A percentile compares a stretch with the other conserved stretches of the same genome.
These are phyloP conservation scores for Talaromyces atroroseus DNA, from an alignment of 2,329 filamentous ascomycete genomes.

Conservation along the genomic window DNA sequence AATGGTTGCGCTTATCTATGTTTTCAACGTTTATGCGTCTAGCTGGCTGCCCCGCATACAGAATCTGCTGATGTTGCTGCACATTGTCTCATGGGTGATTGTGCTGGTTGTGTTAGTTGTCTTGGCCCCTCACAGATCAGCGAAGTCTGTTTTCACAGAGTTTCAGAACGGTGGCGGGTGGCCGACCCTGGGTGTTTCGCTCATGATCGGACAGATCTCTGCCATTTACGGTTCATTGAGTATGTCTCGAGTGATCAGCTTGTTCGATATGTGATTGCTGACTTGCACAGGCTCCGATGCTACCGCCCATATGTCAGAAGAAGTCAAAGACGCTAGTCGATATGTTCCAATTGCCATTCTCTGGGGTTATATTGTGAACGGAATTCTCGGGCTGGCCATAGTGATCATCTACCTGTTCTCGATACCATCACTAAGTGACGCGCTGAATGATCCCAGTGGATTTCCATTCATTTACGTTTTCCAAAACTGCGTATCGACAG, in stretches of 20 bases:
- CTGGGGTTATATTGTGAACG: conserved; percentile 42
- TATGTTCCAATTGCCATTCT: conserved; percentile 44
- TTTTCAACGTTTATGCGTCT: conserved; percentile 36
- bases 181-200: conserved; percentile 28
- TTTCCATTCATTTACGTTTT: conserved; percentile 48
- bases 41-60: conserved; percentile 32
- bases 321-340: conserved; percentile 42
- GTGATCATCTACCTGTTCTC: conserved; percentile 35
- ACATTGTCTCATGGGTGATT: conserved; percentile 33
- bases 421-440: conserved; percentile 27
- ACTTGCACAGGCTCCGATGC: conserved; percentile 24
- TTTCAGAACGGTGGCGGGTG: conserved; percentile 36
- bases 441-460: conserved; percentile 36
- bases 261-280: background rate
- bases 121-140: conserved; percentile 25
- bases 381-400: conserved; percentile 40
- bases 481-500: conserved; percentile 19
- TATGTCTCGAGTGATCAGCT: conserved; percentile 3
- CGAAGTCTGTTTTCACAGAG: conserved; percentile 30
- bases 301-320: conserved; percentile 40
- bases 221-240: conserved; percentile 27
- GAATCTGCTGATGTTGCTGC: conserved; percentile 33
- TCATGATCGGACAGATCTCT: conserved; percentile 34
- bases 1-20: conserved; percentile 38
- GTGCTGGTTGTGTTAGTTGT: conserved; percentile 28